Percentiles rank a stretch among this genome's conserved stretches.
These are phyloP conservation scores for Aureobasidium sp. DNA, from an alignment of 2,329 filamentous ascomycete genomes.

Conservation along the genomic window DNA sequence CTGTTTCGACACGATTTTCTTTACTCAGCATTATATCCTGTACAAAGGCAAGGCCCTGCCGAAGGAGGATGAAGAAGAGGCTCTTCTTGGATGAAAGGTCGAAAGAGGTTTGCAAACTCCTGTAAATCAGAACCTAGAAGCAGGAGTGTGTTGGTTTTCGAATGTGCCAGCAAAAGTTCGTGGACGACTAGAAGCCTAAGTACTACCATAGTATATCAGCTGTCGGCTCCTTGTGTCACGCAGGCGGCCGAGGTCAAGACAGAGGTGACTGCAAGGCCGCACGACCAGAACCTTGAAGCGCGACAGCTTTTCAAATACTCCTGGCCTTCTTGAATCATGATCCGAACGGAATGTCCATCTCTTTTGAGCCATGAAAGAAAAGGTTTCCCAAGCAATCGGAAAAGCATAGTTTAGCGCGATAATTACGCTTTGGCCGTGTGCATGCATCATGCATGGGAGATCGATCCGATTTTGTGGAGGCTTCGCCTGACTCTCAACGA, in stretches of 20 bases:
- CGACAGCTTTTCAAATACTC: neutral
- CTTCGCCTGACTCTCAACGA: neutral
- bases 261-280: neutral
- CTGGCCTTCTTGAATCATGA: neutral
- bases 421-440: neutral
- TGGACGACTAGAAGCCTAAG: neutral
- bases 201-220: neutral
- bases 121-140: neutral
- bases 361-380: neutral
- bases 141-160: neutral
- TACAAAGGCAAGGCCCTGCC: slow-evolving; percentile 45
- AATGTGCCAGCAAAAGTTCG: neutral
- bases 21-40: slow-evolving; percentile 79
- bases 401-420: slow-evolving; percentile 2
- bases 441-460: slow-evolving; percentile 8
- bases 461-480: neutral
- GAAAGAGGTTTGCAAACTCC: neutral
- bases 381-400: slow-evolving; percentile 1
- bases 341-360: neutral
- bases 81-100: neutral
- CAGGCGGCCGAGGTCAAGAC: neutral
- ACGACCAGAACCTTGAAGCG: neutral
- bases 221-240: neutral
- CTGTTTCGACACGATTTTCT: slow-evolving; percentile 78
- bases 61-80: slow-evolving; percentile 2